Conservation (phyloP, 1,284 basidiomycete species). For the Wolfiporia cocos region DNA sequence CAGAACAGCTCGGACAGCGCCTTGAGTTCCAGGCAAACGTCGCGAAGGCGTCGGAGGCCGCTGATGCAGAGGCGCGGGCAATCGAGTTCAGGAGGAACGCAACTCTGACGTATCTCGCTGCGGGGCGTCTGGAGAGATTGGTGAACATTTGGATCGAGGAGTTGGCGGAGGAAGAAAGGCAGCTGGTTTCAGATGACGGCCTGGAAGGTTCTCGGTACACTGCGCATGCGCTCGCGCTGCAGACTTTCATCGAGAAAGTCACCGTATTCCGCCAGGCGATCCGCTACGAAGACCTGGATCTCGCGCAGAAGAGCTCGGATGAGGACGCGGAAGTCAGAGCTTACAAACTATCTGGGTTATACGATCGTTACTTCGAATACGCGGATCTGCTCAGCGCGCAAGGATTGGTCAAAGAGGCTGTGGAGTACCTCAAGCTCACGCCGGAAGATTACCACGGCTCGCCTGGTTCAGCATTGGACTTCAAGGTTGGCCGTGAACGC, state of each 20-base stretch:
- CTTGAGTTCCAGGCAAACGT: conserved; percentile 80
- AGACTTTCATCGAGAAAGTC: conserved; percentile 96
- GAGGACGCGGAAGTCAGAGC: conserved; percentile 48
- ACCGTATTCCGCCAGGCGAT: conserved; percentile 91
- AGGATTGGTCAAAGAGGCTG: conserved; percentile 81
- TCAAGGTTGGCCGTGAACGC: conserved; percentile 60
- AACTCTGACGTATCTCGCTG: conserved; percentile 88
- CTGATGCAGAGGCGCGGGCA: conserved; percentile 37
- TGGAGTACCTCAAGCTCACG: conserved; percentile 76
- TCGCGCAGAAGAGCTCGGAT: conserved; percentile 32
- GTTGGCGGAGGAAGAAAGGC: conserved; percentile 80
- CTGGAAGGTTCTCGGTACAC: conserved; percentile 64
- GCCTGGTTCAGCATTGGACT: conserved; percentile 42
- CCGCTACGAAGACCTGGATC: conserved; percentile 80
- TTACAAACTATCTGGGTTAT: conserved; percentile 83
- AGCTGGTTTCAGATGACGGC: conserved; percentile 39
- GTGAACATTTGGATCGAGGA: conserved; percentile 94
- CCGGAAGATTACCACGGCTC: conserved; percentile 76
- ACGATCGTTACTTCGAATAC: conserved; percentile 95
- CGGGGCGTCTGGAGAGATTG: conserved; percentile 84
- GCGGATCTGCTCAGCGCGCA: conserved; percentile 90
- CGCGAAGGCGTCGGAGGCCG: conserved; percentile 43
- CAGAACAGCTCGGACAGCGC: conserved; percentile 89
- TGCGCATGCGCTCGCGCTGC: conserved; percentile 84
- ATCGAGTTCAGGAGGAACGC: conserved; percentile 81